Percentiles rank a stretch among this genome's conserved stretches.
These are phyloP conservation scores for Polytrichum commune DNA, from an alignment of 225 moss, liverwort and hornwort species.

Conservation along the genomic window DNA sequence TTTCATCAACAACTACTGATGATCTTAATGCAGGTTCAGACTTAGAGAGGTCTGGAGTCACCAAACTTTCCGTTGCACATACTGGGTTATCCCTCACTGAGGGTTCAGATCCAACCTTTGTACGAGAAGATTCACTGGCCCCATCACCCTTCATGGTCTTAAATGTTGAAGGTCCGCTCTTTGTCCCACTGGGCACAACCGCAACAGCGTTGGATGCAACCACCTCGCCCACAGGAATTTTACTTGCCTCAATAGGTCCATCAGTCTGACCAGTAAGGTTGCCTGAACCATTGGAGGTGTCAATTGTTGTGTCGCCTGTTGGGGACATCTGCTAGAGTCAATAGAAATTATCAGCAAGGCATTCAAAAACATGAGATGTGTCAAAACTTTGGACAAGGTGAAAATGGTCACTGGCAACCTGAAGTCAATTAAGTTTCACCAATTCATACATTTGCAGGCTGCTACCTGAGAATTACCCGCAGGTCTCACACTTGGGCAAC, in stretches of 20 bases:
- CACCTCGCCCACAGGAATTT: neutral
- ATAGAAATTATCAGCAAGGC: constrained; percentile 3
- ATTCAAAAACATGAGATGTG: no score
- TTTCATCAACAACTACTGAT: constrained; percentile 12
- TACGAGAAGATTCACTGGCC: no score
- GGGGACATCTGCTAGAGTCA: constrained; percentile 2
- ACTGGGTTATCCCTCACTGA: neutral
- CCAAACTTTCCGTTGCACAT: no score
- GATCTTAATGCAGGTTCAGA: neutral
- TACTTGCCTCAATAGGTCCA: constrained; percentile 9
- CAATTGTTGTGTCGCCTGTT: constrained; percentile 14
- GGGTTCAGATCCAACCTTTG: neutral
- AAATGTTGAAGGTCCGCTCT: constrained; percentile 1
- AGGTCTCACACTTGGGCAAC: constrained; percentile 39
- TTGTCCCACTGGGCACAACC: neutral
- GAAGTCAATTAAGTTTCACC: constrained; percentile 10
- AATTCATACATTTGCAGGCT: constrained; percentile 26
- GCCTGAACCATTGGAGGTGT: constrained; percentile 20
- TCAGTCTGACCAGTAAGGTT: constrained; percentile 22
- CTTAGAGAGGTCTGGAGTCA: no score
- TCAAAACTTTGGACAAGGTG: neutral
- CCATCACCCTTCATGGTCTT: neutral
- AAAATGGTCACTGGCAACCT: neutral
- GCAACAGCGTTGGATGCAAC: constrained; percentile 1
- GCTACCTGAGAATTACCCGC: constrained; percentile 71